These are phyloP conservation scores for Ulota crispa DNA, from an alignment of 225 moss, liverwort and hornwort species.

Conservation along the genomic window DNA sequence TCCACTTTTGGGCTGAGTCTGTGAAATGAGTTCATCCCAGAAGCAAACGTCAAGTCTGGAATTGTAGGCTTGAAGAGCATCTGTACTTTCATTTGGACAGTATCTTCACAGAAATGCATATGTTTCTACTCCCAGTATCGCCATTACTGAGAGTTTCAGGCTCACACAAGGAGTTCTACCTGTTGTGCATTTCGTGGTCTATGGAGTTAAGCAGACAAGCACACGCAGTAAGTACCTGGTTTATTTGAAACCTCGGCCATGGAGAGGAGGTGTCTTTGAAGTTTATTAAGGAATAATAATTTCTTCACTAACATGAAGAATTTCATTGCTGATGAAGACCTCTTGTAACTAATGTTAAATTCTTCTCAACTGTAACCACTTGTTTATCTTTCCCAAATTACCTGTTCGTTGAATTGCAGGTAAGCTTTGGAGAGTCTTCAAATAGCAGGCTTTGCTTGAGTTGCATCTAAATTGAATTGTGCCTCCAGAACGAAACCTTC, in stretches of 20 bases:
- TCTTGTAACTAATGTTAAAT: too few relatives aligned
- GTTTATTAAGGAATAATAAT: too few relatives aligned
- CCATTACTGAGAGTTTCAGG: background rate
- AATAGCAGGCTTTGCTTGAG: background rate
- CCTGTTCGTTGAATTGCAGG: too few relatives aligned
- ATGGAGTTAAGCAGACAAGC: background rate
- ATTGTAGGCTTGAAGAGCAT: background rate
- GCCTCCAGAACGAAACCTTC: background rate
- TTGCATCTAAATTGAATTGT: background rate
- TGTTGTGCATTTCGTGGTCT: background rate
- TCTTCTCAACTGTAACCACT: too few relatives aligned
- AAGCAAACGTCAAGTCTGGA: background rate
- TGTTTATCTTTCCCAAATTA: too few relatives aligned
- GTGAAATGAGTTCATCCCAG: background rate
- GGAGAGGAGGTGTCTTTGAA: too few relatives aligned
- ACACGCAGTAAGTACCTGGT: background rate
- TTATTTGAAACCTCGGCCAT: background rate
- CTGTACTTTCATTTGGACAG: background rate
- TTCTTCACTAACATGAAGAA: too few relatives aligned
- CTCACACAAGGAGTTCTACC: background rate
- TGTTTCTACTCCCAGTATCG: background rate
- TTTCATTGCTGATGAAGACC: too few relatives aligned
- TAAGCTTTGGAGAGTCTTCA: too few relatives aligned
- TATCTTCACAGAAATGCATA: background rate
- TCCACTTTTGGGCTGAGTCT: background rate